Percentiles rank a stretch among this genome's conserved stretches.
Conservation (phyloP, 306 rosid species). For the Herpetospermum pedunculosum region DNA sequence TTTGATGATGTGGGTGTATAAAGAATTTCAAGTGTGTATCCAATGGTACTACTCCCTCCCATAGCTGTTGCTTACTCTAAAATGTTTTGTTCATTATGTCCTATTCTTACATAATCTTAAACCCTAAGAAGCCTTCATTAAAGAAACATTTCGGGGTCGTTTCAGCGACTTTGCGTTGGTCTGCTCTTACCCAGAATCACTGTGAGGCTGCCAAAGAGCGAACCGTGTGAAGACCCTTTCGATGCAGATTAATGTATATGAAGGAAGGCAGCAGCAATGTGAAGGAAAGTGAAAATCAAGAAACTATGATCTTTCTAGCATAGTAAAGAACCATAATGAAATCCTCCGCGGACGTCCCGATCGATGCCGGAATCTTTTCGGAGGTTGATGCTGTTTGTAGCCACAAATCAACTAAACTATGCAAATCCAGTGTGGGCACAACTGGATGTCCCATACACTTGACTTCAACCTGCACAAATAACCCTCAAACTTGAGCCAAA, state of each 20-base stretch:
- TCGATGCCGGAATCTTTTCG: constrained; percentile 41
- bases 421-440: constrained; percentile 48
- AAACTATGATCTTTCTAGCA: constrained; percentile 42
- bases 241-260: not conserved
- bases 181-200: not conserved
- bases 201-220: not conserved
- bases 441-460: constrained; percentile 89
- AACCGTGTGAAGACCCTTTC: not conserved
- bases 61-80: constrained; percentile 1
- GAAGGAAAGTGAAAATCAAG: constrained; percentile 22
- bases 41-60: constrained; percentile 9
- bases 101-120: not conserved
- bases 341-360: constrained; percentile 89
- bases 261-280: not conserved
- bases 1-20: constrained; percentile 2
- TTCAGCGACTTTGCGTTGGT: not conserved
- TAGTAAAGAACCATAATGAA: constrained; percentile 78
- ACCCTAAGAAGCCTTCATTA: not conserved
- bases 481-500: not conserved
- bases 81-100: too few relatives aligned
- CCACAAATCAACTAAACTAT: constrained; percentile 73
- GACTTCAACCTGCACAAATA: constrained; percentile 62
- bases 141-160: not conserved
- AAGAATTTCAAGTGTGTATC: not conserved
- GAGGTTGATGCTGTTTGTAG: constrained; percentile 47